Percentiles rank a stretch among this genome's conserved stretches.
phyloP scores from a whole-genome alignment of 306 rosid genomes.

The Psophocarpus tetragonolobus region DNA sequence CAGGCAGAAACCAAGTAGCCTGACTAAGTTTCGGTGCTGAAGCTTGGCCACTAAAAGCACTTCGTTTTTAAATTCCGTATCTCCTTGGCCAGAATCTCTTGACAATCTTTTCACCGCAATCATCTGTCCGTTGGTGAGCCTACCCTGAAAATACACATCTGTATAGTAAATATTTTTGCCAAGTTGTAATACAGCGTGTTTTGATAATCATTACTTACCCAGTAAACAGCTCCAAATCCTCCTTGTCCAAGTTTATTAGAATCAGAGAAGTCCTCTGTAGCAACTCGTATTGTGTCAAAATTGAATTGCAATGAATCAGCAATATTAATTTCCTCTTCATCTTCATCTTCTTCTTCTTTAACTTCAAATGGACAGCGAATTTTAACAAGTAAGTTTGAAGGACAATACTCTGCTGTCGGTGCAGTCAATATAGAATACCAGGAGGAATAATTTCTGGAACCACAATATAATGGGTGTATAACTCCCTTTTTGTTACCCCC shows the following conservation, averaged over 20 bases:
- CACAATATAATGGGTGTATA: no score
- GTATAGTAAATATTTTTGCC: no score
- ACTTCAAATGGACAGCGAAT: no score
- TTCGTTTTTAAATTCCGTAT: slow-evolving; percentile 40
- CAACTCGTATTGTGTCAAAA: slow-evolving; percentile 34
- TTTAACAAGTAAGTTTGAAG: no score
- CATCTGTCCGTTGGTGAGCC: neutral
- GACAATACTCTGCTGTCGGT: no score
- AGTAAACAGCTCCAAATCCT: slow-evolving; percentile 48
- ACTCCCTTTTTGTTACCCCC: no score
- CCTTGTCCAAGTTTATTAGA: slow-evolving; percentile 57
- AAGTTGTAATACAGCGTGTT: no score
- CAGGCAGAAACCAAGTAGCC: neutral
- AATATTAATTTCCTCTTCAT: slow-evolving; percentile 5
- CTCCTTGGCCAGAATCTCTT: slow-evolving; percentile 40
- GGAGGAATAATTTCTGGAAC: no score
- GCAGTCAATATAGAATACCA: no score
- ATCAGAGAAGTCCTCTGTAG: slow-evolving; percentile 45
- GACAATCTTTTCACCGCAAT: slow-evolving; percentile 55
- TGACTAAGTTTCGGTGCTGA: slow-evolving; percentile 35
- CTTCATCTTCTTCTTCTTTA: neutral
- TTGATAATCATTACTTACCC: no score
- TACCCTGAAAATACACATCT: neutral
- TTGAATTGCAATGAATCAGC: slow-evolving; percentile 35
- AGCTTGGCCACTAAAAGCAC: slow-evolving; percentile 40